Percentiles rank a stretch among this genome's conserved stretches.
These are phyloP conservation scores for Theileria annulata DNA, from an alignment of 169 alveolate genomes.

Conservation along the genomic window DNA sequence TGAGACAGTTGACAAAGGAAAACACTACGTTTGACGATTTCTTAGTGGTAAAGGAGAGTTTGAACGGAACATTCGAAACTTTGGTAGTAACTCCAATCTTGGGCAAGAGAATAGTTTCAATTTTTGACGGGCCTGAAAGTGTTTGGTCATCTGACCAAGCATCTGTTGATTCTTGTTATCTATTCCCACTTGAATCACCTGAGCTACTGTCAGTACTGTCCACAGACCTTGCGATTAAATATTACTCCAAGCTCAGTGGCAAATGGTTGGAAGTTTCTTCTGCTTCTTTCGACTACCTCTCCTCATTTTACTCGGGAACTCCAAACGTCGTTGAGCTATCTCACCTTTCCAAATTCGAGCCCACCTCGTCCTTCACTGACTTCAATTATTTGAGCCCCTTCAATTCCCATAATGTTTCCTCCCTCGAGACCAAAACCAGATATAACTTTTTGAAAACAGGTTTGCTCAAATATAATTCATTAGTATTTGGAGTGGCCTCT, in stretches of 20 bases:
- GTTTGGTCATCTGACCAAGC: neutral
- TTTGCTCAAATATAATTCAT: neutral
- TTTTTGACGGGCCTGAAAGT: neutral
- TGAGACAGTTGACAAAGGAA: slow-evolving; percentile 2
- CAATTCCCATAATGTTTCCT: neutral
- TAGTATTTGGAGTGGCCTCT: neutral
- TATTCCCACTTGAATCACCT: slow-evolving; percentile 1
- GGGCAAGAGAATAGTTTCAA: neutral
- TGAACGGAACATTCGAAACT: neutral
- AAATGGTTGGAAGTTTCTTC: neutral
- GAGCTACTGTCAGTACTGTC: neutral
- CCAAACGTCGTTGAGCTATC: neutral
- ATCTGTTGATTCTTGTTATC: neutral
- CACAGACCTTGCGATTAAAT: neutral
- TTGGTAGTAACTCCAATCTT: neutral
- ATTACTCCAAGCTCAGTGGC: neutral
- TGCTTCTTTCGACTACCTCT: neutral
- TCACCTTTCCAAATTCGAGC: neutral
- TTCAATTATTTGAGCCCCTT: neutral
- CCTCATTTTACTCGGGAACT: neutral
- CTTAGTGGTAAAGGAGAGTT: slow-evolving; percentile 2
- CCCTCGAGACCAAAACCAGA: neutral
- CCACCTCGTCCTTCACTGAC: neutral
- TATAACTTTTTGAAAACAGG: neutral
- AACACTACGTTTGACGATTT: neutral